Evolutionary conservation across 1,139 yeast species (phyloP), one percentile per base, ranked within the genome.

Genomic region (Suhomyces chickasaworum): DNA sequence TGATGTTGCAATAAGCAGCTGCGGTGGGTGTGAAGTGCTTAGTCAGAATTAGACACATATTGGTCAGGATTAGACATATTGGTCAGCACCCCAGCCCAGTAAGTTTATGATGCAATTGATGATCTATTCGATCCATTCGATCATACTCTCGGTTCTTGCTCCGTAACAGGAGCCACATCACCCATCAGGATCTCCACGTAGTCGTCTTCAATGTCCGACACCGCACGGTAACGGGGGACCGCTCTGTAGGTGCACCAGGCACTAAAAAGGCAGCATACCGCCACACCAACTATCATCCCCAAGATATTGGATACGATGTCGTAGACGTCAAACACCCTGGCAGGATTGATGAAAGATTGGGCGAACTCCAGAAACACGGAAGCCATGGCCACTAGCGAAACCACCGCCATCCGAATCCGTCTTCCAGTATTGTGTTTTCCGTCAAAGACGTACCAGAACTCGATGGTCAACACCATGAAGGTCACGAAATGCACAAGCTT

Each of bases 401-500:
- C 42, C 29, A 42, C 34, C 25, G 18, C 35, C n/a, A 37, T 15
- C 8, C 45, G 37, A 37, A 42, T 18, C 10, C 32, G 27, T 16
- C 43, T 36, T 18, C 45, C 46, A 7, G 39, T 18, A 9, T 23
- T 23, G 20, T 34, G 37, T 15, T 37, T 46, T 40, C 67, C 65
- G 38, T 81, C 82, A 44, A 81, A 65, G 7, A 81, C 60, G 69
- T 81, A 80, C 68, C 80, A 83, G 57, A 83, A 79, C 46, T 78
- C 78, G 22, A 68, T 57, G 1, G 86, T 78, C 12, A 83, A 64
- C 4, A 78, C 49, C 47, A 75, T 66, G 57, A 83, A 83, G 21
- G 80, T 73, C 16, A 60, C 42, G 45, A 77, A 77, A 54, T 83
- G 88, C 20, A 80, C 58, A 7, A 69, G 52, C 61, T 83, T 83